A percentile compares a stretch with the other conserved stretches of the same genome.
phyloP scores from a whole-genome alignment of 1,284 basidiomycete genomes.

The Ceratobasidium sp. region DNA sequence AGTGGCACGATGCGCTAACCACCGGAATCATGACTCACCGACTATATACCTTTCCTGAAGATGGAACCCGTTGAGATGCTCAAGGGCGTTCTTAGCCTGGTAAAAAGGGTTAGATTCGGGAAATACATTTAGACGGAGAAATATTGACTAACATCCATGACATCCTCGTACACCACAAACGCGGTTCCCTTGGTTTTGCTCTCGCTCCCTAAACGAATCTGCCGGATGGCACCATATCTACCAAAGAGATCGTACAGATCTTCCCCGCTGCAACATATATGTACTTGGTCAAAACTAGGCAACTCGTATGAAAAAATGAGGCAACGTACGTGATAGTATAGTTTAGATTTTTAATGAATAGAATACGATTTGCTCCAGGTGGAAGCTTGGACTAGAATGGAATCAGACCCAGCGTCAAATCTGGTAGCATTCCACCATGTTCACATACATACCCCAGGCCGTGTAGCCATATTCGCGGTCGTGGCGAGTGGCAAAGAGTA shows the following conservation, averaged over 20 bases:
- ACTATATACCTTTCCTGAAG: slow-evolving; percentile 97
- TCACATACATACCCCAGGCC: slow-evolving; percentile 38
- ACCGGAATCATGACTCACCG: slow-evolving; percentile 50
- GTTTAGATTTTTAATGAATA: slow-evolving; percentile 90
- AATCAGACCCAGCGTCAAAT: background rate
- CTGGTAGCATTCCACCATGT: background rate
- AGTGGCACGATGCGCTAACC: background rate
- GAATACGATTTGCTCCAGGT: slow-evolving; percentile 82
- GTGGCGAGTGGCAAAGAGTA: slow-evolving; percentile 19
- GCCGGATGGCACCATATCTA: slow-evolving; percentile 95
- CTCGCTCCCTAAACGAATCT: slow-evolving; percentile 92
- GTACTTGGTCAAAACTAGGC: slow-evolving; percentile 24
- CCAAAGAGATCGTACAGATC: slow-evolving; percentile 98
- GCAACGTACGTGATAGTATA: slow-evolving; percentile 77
- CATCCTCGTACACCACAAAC: slow-evolving; percentile 90
- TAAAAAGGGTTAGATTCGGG: slow-evolving; percentile 43
- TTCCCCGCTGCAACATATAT: slow-evolving; percentile 60
- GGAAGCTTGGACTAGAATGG: slow-evolving; percentile 75
- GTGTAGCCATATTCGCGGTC: slow-evolving; percentile 28
- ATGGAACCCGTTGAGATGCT: slow-evolving; percentile 98
- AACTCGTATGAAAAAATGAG: background rate
- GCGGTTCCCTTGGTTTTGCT: slow-evolving; percentile 95
- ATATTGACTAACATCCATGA: slow-evolving; percentile 75
- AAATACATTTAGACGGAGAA: background rate
- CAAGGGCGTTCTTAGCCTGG: slow-evolving; percentile 93